Base-by-base conservation (phyloP, 2,329 filamentous ascomycete genomes). In the Pseudopyrenochaeta lycopersici region DNA sequence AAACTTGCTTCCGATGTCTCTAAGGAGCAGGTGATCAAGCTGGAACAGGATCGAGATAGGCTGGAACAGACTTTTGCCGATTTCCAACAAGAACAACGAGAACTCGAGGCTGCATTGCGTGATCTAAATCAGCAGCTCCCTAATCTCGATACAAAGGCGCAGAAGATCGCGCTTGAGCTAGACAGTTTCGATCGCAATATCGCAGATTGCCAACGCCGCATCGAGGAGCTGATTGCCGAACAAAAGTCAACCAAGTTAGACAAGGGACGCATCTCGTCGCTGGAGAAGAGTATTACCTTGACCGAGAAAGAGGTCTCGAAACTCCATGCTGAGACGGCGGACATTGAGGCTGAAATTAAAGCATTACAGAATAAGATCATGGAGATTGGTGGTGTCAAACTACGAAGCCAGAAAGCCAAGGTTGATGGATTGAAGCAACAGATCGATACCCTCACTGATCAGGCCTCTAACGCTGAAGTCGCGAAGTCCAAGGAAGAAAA, bases 361-460 rank as follows among this genome's bases (percentile, higher is more conserved):
- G 84, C 84, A 17, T 82, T 99, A 1, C 94, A 99, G 73, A 89
- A 95, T 82, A 96, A 93, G 81, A 99, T 99, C 70, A 98, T 99
- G 95, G 90, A 97, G 76, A 89, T 97, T 59, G 95, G 95, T 70
- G 95, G 95, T 77, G 92, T 98, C 68, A 92, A 91, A 77, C 86
- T 99, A 15, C 89, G 95, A 49, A 86, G 89, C 15, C 94, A 99
- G 73, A 93, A 95, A 66, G 88, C 91, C 56, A 96, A 90, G 80
- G 92, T 99, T 30, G 94, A 98, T 72, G 85, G 88, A 6, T 81
- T 75, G 60, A 97, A 96, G 73, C 90, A 92, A 67, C 89, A 96
- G 72, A 92, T 98, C 50, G 82, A 89, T 42, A 86, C 88, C 11
- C 84, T 96, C 55, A 88, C 86, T 46, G 94, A 98, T 61, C 88